These are phyloP conservation scores for Haematococcus sp. DNA, from an alignment of 139 green algal genomes.

Conservation along the genomic window DNA sequence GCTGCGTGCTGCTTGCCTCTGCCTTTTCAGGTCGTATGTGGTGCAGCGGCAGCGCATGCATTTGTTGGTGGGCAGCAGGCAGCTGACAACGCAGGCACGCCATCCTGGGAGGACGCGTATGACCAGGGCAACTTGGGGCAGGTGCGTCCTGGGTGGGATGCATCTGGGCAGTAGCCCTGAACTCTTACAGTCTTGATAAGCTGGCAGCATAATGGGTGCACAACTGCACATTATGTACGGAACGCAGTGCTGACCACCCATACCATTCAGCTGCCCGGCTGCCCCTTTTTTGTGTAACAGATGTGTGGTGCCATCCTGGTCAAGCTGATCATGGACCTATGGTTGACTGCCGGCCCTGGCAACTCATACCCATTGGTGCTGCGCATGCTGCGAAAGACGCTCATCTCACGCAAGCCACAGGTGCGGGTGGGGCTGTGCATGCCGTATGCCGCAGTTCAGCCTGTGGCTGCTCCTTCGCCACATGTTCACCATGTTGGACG, in stretches of 20 bases:
- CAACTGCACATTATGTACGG: too few species aligned
- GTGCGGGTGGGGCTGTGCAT: not conserved
- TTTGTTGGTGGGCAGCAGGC: not conserved
- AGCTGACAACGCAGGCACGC: not conserved
- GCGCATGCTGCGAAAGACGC: slow-evolving; percentile 62
- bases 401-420: slow-evolving; percentile 20
- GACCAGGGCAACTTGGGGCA: slow-evolving; percentile 27
- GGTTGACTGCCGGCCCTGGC: slow-evolving; percentile 37
- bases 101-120: not conserved
- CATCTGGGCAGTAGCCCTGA: too few species aligned
- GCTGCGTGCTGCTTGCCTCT: too few species aligned
- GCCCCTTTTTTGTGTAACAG: slow-evolving; percentile 21
- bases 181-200: too few species aligned
- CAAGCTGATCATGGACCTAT: slow-evolving; percentile 78
- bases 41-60: slow-evolving; percentile 12
- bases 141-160: slow-evolving; percentile 6
- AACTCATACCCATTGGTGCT: slow-evolving; percentile 58
- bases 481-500: too few species aligned
- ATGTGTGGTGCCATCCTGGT: slow-evolving; percentile 58
- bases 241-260: too few species aligned
- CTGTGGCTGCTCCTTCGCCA: too few species aligned
- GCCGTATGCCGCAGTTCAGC: too few species aligned
- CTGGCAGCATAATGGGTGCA: too few species aligned
- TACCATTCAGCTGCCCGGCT: not conserved
- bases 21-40: slow-evolving; percentile 15